These are phyloP conservation scores for Zarea fungicola DNA, from an alignment of 2,329 filamentous ascomycete genomes.

Conservation along the genomic window DNA sequence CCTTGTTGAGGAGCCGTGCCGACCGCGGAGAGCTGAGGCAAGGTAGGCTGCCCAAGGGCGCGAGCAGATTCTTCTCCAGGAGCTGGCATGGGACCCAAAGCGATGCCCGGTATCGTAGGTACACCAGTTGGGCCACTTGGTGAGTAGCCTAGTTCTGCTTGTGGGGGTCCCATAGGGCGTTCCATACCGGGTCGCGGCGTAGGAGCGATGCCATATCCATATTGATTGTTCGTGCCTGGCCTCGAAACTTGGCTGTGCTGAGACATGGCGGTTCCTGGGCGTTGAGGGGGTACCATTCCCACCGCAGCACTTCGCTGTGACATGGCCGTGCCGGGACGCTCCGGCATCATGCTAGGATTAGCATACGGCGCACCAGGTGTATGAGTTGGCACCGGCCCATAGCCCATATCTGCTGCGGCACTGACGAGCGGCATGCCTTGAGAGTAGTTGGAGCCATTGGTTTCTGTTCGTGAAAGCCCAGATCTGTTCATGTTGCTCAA, in stretches of 20 bases:
- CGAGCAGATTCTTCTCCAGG: neutral
- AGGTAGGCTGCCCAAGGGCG: neutral
- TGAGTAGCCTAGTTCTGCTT: neutral
- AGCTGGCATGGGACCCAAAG: neutral
- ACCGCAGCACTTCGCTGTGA: conserved; percentile 26
- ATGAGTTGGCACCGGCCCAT: conserved; percentile 34
- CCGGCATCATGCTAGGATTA: conserved; percentile 22
- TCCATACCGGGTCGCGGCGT: neutral
- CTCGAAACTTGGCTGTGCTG: conserved; percentile 27
- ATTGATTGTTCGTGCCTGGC: conserved; percentile 14
- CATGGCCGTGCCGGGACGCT: conserved; percentile 29
- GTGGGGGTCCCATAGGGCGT: neutral
- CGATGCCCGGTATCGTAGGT: neutral
- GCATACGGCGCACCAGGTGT: conserved; percentile 29
- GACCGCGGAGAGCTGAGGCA: neutral
- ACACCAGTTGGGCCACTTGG: neutral
- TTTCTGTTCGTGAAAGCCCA: conserved; percentile 42
- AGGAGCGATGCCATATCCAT: neutral
- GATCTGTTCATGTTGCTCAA: conserved; percentile 48
- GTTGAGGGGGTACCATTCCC: conserved; percentile 20
- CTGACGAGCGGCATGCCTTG: conserved; percentile 59
- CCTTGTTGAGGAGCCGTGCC: neutral
- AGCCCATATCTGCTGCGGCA: conserved; percentile 58
- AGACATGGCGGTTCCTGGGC: conserved; percentile 32
- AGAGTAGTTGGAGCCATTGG: conserved; percentile 54